Evolutionary conservation across 2,329 filamentous ascomycete genomes (phyloP), one percentile per base, ranked within the genome.

Genomic region (Daldinia sp.): DNA sequence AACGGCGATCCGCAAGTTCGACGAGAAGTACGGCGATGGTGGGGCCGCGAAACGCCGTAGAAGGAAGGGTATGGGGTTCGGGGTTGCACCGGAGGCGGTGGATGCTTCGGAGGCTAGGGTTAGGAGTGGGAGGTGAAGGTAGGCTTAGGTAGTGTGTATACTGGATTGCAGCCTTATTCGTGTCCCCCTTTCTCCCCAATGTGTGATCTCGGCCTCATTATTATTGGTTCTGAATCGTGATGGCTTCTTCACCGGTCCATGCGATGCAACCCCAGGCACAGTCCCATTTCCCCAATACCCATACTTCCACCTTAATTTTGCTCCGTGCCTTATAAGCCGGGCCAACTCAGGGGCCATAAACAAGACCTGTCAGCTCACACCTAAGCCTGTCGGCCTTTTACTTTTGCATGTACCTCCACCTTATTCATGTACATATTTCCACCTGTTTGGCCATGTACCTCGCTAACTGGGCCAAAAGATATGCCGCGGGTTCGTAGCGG

Each of bases 21-120:
- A 99, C 74, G 92, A 97, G 78, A 91, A 94, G 76, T 99, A 94
- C 75, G 94, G 95, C 23, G 93, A 97, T 74, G 85, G 90, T 32
- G 90, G 87, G 72, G 86, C 85, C 1, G 85, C 86, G 69, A 85
- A 86, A 73, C 87, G 85, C 74, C 88, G 85, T 76, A 87, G 79
- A 71, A 77, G 76, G 57, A 80, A 79, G 62, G 77, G 75, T 5
- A 85, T 90, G 78, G 88, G 88, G 0, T 90, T 90, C 71, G 86
- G 81, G 51, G 78, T 84, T 2, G 72, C 79, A 3, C 72, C 75
- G 0, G 80, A 75, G 13, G 73, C 71, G 19, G 68, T 70, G 2
- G 81, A 80, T 61, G 75, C 77, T 1, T 77, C 81, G 43, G 82
- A 81, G 62, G 83, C 81, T 3, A 76, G 79, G 54, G 80, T 85